Base-by-base conservation (phyloP, 768 basidiomycete genomes). In the Mycena metata region DNA sequence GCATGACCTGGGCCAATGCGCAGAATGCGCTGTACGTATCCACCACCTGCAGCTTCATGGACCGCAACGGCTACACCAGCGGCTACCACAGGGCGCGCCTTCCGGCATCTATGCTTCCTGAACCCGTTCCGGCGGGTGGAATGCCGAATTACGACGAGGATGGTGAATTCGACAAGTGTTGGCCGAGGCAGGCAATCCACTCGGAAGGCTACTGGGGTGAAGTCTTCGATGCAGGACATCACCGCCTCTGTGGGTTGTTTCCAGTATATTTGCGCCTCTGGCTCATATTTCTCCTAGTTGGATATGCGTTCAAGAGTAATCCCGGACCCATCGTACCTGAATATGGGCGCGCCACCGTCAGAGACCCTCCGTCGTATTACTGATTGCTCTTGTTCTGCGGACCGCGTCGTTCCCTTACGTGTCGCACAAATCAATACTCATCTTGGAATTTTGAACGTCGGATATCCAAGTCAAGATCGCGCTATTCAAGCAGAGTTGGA, bases 11-110 rank as follows among this genome's bases (percentile, higher is more conserved):
- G 79, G 78, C 76, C 55, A 69, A 15, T 12, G 58, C 45, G 21
- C 66, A 49, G 19, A 55, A 69, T 10, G 49, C 76, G 4, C 74
- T 81, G 2, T 78, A 74, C 47, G 80, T 79, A 11, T 74, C 77
- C 12, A 80, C 81, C 19, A 72, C 74, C 36, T 81, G 79, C 70
- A 50, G 67, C 9, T 71, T 75, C 60, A 67, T 78, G 58, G 77
- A 78, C 63, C 73, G 75, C 21, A 50, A 72, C 26, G 78, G 79
- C 10, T 23, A 64, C 19, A 63, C 52, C 49, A 43, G 63, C 51
- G 77, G 68, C 10, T 81, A 80, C 60, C 74, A 79, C 2, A 49
- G 64, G 21, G 78, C 77, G 19, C 57, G 2, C 41, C 64, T 39
- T 21, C 52, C 2, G 36, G 13, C 47, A 33, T 50, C 21, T 39